Conservation (phyloP, 306 rosid species). For the Cicer chorassanicum region DNA sequence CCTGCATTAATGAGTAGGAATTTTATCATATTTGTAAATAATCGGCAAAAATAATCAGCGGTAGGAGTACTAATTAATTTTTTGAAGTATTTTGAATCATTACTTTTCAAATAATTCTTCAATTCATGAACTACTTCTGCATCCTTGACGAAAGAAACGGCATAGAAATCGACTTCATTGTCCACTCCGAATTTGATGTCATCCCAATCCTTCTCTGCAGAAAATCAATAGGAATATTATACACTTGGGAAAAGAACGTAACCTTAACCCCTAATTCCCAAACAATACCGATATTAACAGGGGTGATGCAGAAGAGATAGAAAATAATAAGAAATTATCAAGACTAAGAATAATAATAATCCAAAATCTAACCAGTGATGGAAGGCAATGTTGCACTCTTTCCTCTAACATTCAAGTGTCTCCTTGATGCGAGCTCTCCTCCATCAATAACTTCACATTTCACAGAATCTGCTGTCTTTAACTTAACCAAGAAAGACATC, state of each 20-base stretch:
- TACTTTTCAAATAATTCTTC: constrained; percentile 88
- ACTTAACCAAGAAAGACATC: constrained; percentile 88
- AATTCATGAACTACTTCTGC: constrained; percentile 92
- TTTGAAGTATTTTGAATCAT: constrained; percentile 10
- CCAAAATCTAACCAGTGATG: constrained; percentile 76
- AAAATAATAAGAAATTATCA: background rate
- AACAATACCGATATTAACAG: background rate
- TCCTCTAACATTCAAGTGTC: constrained; percentile 96
- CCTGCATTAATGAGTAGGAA: constrained; percentile 58
- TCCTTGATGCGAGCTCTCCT: constrained; percentile 94
- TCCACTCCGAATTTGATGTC: constrained; percentile 99
- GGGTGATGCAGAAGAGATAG: constrained; percentile 4
- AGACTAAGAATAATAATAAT: constrained; percentile 13
- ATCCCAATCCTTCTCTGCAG: constrained; percentile 99
- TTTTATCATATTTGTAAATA: constrained; percentile 22
- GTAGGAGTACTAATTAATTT: background rate
- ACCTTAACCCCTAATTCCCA: constrained; percentile 1
- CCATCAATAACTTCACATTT: constrained; percentile 97
- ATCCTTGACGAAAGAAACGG: constrained; percentile 97
- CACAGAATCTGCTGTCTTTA: constrained; percentile 83
- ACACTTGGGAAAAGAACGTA: constrained; percentile 9
- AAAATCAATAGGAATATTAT: constrained; percentile 45
- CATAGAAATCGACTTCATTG: constrained; percentile 92
- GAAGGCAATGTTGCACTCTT: constrained; percentile 98
- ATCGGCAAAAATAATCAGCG: constrained; percentile 6